These are phyloP conservation scores for Quercus cerris DNA, from an alignment of 306 rosid genomes.

Conservation along the genomic window DNA sequence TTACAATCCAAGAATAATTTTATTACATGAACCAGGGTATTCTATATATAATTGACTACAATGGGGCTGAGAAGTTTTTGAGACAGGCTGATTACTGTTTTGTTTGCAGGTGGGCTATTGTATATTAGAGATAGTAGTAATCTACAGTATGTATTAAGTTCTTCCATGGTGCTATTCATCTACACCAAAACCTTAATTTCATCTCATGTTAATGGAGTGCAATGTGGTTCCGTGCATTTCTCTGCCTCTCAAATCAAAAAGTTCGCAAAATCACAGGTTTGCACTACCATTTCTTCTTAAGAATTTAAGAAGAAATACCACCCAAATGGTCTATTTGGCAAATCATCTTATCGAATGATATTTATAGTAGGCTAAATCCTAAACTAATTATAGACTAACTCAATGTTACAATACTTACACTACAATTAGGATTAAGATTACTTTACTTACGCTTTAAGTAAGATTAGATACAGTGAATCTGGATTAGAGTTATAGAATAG, in stretches of 20 bases:
- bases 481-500: no score
- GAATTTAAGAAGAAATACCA: not conserved
- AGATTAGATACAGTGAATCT: no score
- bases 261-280: constrained; percentile 77
- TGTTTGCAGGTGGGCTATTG: constrained; percentile 68
- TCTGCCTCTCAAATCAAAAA: constrained; percentile 49
- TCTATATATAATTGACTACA: not conserved
- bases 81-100: not conserved
- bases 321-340: not conserved
- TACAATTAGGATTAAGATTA: no score
- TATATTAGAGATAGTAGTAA: constrained; percentile 64
- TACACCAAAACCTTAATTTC: constrained; percentile 50
- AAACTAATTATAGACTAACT: no score
- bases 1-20: not conserved
- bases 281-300: not conserved
- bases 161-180: constrained; percentile 61
- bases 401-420: no score
- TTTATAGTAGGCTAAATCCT: no score
- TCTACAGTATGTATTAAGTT: constrained; percentile 65
- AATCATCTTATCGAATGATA: not conserved
- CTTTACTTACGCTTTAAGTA: no score
- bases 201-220: constrained; percentile 44
- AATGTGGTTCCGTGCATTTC: constrained; percentile 61
- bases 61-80: not conserved
- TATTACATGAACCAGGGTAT: not conserved